Percentiles rank a stretch among this genome's conserved stretches.
Evolutionary conservation across 768 basidiomycete species (phyloP).

Genomic region (Dacryopinax primogenitus): DNA sequence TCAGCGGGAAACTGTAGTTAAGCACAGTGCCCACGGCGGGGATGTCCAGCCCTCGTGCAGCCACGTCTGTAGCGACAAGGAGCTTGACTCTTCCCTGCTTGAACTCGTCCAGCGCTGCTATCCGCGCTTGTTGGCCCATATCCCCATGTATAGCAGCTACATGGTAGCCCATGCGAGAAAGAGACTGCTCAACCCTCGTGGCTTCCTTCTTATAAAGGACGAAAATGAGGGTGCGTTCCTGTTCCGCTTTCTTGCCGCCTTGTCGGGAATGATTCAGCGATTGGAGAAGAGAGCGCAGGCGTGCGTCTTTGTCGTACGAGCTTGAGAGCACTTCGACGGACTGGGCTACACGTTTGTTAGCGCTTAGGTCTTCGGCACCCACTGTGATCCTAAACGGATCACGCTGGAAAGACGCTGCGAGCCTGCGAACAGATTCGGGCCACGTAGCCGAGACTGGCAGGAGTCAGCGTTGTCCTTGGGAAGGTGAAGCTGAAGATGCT

Average conservation of each 20-base stretch:
- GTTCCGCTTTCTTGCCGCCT: constrained; percentile 37
- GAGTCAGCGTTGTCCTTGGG: too few species aligned
- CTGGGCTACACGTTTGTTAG: constrained; percentile 56
- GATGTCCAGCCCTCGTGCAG: constrained; percentile 92
- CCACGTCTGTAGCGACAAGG: constrained; percentile 94
- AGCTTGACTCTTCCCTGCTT: constrained; percentile 65
- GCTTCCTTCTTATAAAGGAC: constrained; percentile 98
- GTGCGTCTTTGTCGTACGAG: constrained; percentile 22
- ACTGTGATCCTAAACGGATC: constrained; percentile 84
- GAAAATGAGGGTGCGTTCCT: constrained; percentile 75
- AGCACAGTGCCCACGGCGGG: constrained; percentile 88
- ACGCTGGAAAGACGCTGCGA: constrained; percentile 78
- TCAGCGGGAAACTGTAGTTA: constrained; percentile 96
- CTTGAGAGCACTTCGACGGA: constrained; percentile 20
- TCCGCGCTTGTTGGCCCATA: constrained; percentile 69
- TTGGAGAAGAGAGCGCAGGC: constrained; percentile 38
- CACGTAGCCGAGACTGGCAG: constrained; percentile 89
- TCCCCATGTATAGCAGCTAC: constrained; percentile 85
- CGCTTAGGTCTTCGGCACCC: constrained; percentile 86
- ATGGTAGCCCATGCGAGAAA: constrained; percentile 58
- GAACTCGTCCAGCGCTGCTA: constrained; percentile 78
- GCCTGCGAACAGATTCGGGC: constrained; percentile 83
- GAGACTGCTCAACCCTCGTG: constrained; percentile 69
- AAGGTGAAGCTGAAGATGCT: too few species aligned
- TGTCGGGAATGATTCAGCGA: constrained; percentile 26